phyloP scores from a whole-genome alignment of 257 asterid genomes.

The Rehmannia glutinosa region DNA sequence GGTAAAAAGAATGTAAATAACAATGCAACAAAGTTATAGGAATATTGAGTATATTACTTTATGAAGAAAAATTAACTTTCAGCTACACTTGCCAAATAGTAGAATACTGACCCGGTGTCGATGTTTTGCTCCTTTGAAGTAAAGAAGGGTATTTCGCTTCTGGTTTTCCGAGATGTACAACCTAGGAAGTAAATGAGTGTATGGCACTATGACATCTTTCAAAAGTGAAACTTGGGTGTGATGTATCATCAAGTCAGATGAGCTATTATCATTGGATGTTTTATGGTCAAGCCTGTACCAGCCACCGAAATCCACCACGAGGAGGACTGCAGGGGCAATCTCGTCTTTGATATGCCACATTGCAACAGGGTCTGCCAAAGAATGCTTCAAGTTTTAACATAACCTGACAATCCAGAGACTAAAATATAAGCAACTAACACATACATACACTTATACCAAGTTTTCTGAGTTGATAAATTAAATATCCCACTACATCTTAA shows the following conservation, averaged over 20 bases:
- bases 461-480: no score
- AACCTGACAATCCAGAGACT: conserved; percentile 85
- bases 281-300: conserved; percentile 79
- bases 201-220: conserved; percentile 90
- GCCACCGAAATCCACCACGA: conserved; percentile 97
- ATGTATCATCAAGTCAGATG: conserved; percentile 50
- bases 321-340: conserved; percentile 80
- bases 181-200: conserved; percentile 84
- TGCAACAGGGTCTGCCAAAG: conserved; percentile 99
- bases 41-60: not conserved
- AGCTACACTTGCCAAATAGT: conserved; percentile 1
- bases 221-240: conserved; percentile 87
- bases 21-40: not conserved
- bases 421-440: conserved; percentile 54
- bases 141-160: conserved; percentile 63
- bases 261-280: conserved; percentile 39
- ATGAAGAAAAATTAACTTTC: conserved; percentile 10
- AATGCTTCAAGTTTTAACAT: conserved; percentile 89
- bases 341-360: conserved; percentile 91
- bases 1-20: not conserved
- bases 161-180: conserved; percentile 49
- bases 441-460: conserved; percentile 21
- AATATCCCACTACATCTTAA: not conserved
- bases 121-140: conserved; percentile 96
- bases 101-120: conserved; percentile 80